Percentiles rank a stretch among this genome's conserved stretches.
phyloP scores from a whole-genome alignment of 1,139 yeast species.

The Geotrichum europaeum region DNA sequence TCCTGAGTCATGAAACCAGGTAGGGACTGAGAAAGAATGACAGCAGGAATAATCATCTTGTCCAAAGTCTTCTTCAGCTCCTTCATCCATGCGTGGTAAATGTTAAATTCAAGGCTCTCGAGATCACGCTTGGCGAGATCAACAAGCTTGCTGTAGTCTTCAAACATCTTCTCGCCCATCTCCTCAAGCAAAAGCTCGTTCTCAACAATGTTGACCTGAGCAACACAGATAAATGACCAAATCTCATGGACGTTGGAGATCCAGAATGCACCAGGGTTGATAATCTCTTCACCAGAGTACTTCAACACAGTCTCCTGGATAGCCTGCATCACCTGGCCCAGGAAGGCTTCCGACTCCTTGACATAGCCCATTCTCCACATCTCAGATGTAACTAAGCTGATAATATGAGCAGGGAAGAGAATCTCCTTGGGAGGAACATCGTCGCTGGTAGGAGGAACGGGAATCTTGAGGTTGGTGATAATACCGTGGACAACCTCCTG shows the following conservation, averaged over 20 bases:
- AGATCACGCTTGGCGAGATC: conserved; percentile 92
- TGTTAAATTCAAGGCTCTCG: conserved; percentile 86
- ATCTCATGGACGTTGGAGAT: conserved; percentile 93
- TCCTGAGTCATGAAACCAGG: conserved; percentile 96
- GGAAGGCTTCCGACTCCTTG: conserved; percentile 81
- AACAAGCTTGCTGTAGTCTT: conserved; percentile 82
- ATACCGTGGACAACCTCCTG: conserved; percentile 84
- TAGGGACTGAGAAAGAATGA: conserved; percentile 85
- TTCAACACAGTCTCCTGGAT: conserved; percentile 56
- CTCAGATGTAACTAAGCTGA: conserved; percentile 85
- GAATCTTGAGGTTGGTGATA: conserved; percentile 81
- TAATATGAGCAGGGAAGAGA: conserved; percentile 91
- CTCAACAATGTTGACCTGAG: conserved; percentile 81
- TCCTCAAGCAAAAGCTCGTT: conserved; percentile 75
- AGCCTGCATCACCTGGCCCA: conserved; percentile 83
- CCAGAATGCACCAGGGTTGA: conserved; percentile 97
- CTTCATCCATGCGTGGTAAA: conserved; percentile 97
- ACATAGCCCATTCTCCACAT: conserved; percentile 98
- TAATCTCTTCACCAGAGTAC: conserved; percentile 72
- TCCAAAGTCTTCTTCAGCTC: conserved; percentile 87
- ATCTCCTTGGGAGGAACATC: conserved; percentile 86
- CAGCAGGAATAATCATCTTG: conserved; percentile 89
- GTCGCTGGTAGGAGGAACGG: conserved; percentile 74
- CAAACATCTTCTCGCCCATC: conserved; percentile 86
- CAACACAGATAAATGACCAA: conserved; percentile 89